A percentile compares a stretch with the other conserved stretches of the same genome.
These are phyloP conservation scores for Suhomyces terraborum DNA, from an alignment of 1,139 yeast species.

Conservation along the genomic window DNA sequence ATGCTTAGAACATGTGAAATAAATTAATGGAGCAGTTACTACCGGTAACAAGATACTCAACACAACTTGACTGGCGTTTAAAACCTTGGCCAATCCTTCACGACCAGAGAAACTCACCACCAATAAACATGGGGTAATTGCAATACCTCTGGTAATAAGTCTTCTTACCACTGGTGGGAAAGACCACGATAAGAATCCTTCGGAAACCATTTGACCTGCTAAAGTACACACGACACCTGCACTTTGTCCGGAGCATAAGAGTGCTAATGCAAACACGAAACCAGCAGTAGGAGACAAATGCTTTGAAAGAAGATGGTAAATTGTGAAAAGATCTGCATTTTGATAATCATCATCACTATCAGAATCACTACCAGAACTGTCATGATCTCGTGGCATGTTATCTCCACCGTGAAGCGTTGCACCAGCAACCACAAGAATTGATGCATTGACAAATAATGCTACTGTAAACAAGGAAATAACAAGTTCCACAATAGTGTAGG, in stretches of 20 bases:
- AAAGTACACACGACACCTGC: conserved; percentile 98
- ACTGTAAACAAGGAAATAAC: conserved; percentile 74
- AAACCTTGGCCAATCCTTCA: conserved; percentile 76
- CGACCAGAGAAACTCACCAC: conserved; percentile 81
- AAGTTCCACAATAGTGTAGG: conserved; percentile 73
- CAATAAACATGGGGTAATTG: conserved; percentile 84
- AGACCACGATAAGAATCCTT: conserved; percentile 86
- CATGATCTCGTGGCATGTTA: conserved; percentile 22
- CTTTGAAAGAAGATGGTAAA: conserved; percentile 69
- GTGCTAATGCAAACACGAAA: conserved; percentile 84
- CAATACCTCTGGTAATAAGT: conserved; percentile 77
- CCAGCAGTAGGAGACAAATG: conserved; percentile 93
- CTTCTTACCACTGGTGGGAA: conserved; percentile 86
- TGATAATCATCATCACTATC: conserved; percentile 48
- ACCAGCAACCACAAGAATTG: conserved; percentile 84
- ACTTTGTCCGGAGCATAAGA: conserved; percentile 93
- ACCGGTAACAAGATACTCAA: conserved; percentile 82
- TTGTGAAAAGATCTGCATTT: conserved; percentile 81
- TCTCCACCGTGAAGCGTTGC: conserved; percentile 53
- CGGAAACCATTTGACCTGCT: conserved; percentile 96
- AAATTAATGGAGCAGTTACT: conserved; percentile 85
- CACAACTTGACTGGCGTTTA: conserved; percentile 88
- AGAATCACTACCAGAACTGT: conserved; percentile 10
- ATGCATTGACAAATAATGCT: conserved; percentile 82
- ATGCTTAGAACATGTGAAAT: conserved; percentile 72